phyloP scores from a whole-genome alignment of 148 eudicot species.

The Linanthus parryae region DNA sequence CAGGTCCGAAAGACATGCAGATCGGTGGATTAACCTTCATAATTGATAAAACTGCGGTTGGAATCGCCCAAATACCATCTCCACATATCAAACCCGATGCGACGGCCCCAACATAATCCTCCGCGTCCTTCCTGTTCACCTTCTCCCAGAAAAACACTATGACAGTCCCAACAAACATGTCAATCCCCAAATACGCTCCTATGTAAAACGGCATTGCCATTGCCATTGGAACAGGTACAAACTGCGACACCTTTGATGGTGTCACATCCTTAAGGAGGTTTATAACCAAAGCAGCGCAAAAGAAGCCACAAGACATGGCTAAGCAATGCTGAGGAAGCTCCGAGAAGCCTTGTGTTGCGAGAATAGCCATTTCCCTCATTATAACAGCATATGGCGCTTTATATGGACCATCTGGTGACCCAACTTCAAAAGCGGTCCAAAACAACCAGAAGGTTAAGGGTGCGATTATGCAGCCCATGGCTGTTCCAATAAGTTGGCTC shows the following conservation, averaged over 20 bases:
- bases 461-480: conserved; percentile 65
- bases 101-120: conserved; percentile 52
- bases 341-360: conserved; percentile 66
- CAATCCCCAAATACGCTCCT: conserved; percentile 69
- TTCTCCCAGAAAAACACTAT: conserved; percentile 39
- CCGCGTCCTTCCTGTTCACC: conserved; percentile 35
- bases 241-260: conserved; percentile 38
- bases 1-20: conserved; percentile 53
- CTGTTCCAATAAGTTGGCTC: conserved; percentile 65
- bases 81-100: conserved; percentile 44
- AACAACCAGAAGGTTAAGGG: conserved; percentile 70
- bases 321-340: conserved; percentile 68
- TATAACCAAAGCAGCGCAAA: conserved; percentile 42
- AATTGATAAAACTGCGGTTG: conserved; percentile 50
- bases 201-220: conserved; percentile 76
- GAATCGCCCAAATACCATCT: conserved; percentile 54
- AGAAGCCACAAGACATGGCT: conserved; percentile 50
- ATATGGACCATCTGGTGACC: conserved; percentile 54
- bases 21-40: conserved; percentile 53
- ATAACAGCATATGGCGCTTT: conserved; percentile 76
- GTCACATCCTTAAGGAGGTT: conserved; percentile 50
- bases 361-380: conserved; percentile 66
- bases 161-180: conserved; percentile 71
- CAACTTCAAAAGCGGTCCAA: conserved; percentile 68
- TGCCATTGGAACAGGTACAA: conserved; percentile 69